Percentiles rank a stretch among this genome's conserved stretches.
Evolutionary conservation across 805 yeast species (phyloP).

Genomic region (Hanseniaspora lachancei): DNA sequence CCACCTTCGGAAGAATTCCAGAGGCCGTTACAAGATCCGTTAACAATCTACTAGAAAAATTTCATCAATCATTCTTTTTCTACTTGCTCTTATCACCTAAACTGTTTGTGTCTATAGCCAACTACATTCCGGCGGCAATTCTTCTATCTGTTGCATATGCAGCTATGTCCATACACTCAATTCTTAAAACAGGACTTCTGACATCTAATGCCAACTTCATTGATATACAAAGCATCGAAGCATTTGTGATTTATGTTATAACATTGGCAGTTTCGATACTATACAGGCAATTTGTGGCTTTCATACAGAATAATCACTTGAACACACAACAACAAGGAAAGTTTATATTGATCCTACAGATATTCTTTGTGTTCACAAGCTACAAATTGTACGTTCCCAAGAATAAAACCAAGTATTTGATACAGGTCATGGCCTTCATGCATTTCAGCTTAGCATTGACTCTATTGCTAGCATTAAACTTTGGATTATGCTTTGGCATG

Average conservation of each 20-base stretch:
- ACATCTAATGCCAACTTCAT: slow-evolving; percentile 8
- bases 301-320: slow-evolving; percentile 12
- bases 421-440: slow-evolving; percentile 39
- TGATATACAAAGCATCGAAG: slow-evolving; percentile 17
- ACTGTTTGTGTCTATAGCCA: slow-evolving; percentile 81
- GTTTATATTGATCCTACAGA: slow-evolving; percentile 14
- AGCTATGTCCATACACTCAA: slow-evolving; percentile 47
- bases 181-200: slow-evolving; percentile 30
- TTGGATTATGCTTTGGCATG: slow-evolving; percentile 60
- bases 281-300: slow-evolving; percentile 1
- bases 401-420: slow-evolving; percentile 20
- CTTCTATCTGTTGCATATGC: slow-evolving; percentile 57
- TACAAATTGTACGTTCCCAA: slow-evolving; percentile 17
- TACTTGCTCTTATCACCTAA: slow-evolving; percentile 69
- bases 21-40: slow-evolving; percentile 82
- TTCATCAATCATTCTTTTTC: slow-evolving; percentile 93
- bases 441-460: slow-evolving; percentile 57
- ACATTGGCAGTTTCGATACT: slow-evolving; percentile 23
- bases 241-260: slow-evolving; percentile 22
- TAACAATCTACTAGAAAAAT: slow-evolving; percentile 83
- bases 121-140: slow-evolving; percentile 78
- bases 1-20: slow-evolving; percentile 79
- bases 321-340: slow-evolving; percentile 11
- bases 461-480: slow-evolving; percentile 68
- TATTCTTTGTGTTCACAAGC: slow-evolving; percentile 17